phyloP scores from a whole-genome alignment of 2,329 filamentous ascomycete species.

The Cladosporium sp. region DNA sequence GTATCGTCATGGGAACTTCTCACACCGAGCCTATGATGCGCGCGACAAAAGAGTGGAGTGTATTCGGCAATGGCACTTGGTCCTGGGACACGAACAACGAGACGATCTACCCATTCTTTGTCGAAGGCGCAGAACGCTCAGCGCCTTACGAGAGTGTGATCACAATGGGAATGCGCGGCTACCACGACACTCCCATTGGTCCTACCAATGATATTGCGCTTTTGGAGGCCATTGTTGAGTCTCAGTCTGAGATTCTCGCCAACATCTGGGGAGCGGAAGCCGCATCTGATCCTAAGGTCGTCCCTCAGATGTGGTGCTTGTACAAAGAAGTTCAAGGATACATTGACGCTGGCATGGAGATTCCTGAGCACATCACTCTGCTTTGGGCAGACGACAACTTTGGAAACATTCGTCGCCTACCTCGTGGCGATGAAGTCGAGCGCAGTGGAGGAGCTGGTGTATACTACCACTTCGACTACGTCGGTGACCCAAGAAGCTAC shows the following conservation, averaged over 20 bases:
- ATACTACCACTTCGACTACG: slow-evolving; percentile 67
- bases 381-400: slow-evolving; percentile 67
- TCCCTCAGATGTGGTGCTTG: slow-evolving; percentile 71
- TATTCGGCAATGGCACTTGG: slow-evolving; percentile 62
- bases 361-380: slow-evolving; percentile 67
- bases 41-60: slow-evolving; percentile 55
- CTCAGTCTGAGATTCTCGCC: slow-evolving; percentile 61
- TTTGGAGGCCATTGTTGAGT: slow-evolving; percentile 61
- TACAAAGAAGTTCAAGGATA: slow-evolving; percentile 76
- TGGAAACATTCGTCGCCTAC: slow-evolving; percentile 65
- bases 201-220: slow-evolving; percentile 59
- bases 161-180: slow-evolving; percentile 63
- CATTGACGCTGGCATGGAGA: slow-evolving; percentile 63
- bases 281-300: slow-evolving; percentile 50
- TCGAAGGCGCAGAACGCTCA: slow-evolving; percentile 65
- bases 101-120: slow-evolving; percentile 69
- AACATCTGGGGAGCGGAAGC: slow-evolving; percentile 57
- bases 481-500: slow-evolving; percentile 57
- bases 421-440: slow-evolving; percentile 60
- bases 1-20: slow-evolving; percentile 70
- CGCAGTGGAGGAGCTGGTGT: slow-evolving; percentile 65
- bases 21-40: slow-evolving; percentile 73
- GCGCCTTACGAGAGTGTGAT: slow-evolving; percentile 67
- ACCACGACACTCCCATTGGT: slow-evolving; percentile 66
- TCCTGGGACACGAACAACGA: slow-evolving; percentile 70